Conservation (phyloP, 352 stramenopile species). For the Phytophthora meadii region DNA sequence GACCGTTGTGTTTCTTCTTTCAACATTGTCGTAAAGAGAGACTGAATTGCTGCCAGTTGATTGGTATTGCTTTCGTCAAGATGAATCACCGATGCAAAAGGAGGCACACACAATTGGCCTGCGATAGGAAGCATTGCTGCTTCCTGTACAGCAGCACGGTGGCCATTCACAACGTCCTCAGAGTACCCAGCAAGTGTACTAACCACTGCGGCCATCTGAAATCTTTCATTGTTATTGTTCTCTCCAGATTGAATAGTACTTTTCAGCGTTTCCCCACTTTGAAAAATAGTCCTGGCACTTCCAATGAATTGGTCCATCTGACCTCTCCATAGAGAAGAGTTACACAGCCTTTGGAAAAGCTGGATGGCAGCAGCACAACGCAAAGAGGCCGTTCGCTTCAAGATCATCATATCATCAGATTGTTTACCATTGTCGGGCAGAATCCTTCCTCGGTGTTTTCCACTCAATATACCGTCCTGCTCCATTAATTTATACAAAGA, state of each 20-base stretch:
- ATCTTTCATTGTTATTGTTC: background rate
- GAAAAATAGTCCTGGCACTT: conserved; percentile 6
- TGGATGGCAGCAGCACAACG: conserved; percentile 31
- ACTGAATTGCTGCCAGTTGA: conserved; percentile 18
- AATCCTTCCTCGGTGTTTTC: background rate
- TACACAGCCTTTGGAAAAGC: conserved; percentile 41
- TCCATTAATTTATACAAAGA: conserved; percentile 25
- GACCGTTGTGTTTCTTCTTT: conserved; percentile 14
- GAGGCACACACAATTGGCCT: conserved; percentile 4
- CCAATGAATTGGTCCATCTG: conserved; percentile 22
- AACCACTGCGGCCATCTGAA: conserved; percentile 10
- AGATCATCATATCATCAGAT: background rate
- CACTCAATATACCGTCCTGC: conserved; percentile 13
- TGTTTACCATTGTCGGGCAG: background rate
- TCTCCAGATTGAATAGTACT: conserved; percentile 7
- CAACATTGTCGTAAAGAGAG: conserved; percentile 17
- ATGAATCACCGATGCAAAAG: conserved; percentile 24
- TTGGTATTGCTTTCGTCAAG: conserved; percentile 11
- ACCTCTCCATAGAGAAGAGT: conserved; percentile 20
- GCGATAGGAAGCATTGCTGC: background rate
- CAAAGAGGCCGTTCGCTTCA: conserved; percentile 19
- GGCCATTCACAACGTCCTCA: conserved; percentile 28
- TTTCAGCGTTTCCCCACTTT: background rate
- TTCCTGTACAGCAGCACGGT: conserved; percentile 16
- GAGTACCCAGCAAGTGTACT: conserved; percentile 30